phyloP scores from a whole-genome alignment of 1,284 basidiomycete species.

The Agroathelia rolfsii region DNA sequence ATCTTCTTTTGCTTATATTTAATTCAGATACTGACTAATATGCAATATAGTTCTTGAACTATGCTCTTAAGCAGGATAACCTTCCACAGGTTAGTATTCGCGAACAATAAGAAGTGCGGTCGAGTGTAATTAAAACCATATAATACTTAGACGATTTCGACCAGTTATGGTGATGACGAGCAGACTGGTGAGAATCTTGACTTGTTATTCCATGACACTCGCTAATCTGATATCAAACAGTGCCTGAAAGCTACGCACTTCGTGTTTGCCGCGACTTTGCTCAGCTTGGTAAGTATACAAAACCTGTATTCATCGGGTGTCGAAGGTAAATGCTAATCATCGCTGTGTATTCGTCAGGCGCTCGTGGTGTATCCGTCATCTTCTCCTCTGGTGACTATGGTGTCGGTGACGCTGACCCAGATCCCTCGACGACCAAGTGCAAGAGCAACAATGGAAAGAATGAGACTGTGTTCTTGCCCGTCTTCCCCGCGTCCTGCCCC shows the following conservation, averaged over 20 bases:
- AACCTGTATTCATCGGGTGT: constrained; percentile 56
- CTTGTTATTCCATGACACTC: too few relatives aligned
- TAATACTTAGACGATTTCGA: constrained; percentile 47
- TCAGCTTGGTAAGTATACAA: constrained; percentile 50
- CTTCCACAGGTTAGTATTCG: constrained; percentile 1
- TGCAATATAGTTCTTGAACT: constrained; percentile 47
- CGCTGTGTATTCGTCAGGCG: too few relatives aligned
- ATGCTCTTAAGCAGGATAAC: constrained; percentile 25
- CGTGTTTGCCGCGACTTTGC: constrained; percentile 59
- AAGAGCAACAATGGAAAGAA: constrained; percentile 50
- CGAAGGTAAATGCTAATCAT: too few relatives aligned
- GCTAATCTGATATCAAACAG: too few relatives aligned
- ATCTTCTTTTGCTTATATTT: constrained; percentile 31
- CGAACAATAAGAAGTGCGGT: too few relatives aligned
- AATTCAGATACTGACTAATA: constrained; percentile 8
- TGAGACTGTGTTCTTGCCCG: constrained; percentile 43
- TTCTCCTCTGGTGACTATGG: constrained; percentile 65
- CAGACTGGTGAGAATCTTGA: constrained; percentile 46
- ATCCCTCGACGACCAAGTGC: constrained; percentile 43
- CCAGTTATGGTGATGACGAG: constrained; percentile 61
- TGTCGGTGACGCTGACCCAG: constrained; percentile 47
- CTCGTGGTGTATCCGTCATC: constrained; percentile 50
- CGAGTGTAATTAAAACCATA: constrained; percentile 20
- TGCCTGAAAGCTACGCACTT: constrained; percentile 46
- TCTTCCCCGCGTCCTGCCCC: constrained; percentile 48